Evolutionary conservation across 75 land plant species (phyloP), one percentile per base, ranked within the genome.

Genomic region (Picea glauca): DNA sequence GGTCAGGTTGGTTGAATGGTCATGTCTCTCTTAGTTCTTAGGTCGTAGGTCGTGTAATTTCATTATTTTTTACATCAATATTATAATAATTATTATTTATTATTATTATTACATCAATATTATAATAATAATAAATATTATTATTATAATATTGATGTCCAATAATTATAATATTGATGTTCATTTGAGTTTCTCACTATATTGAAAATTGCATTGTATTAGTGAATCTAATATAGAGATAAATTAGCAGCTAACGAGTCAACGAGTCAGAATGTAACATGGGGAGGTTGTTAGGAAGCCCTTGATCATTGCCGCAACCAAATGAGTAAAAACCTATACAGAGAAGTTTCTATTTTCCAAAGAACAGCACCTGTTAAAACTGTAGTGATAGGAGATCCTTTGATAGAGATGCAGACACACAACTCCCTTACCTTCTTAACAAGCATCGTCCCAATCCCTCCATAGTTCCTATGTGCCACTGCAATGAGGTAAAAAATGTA

Each of bases 371-470:
- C 58, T 21, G 35, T 4, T 74, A 20, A 18, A 40, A n/a, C 17
- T 4, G 26, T 35, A 64, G n/a, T 65, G 38, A 65, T 30, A n/a
- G 15, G 33, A 30, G 38, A 65, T 72, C 20, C 15, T 13, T 3
- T 32, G 26, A 40, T 20, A n/a, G 33, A 35, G 74, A n/a, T 11
- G 0, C 18, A 30, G 43, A 78, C n/a, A n/a, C 14, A 67, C 31
- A 38, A 68, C 9, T 32, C 26, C 20, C 46, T 58, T 67, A 85
- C 89, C 88, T 85, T 85, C 60, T 85, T 87, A 58, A 87, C 89
- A 26, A 87, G 77, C 30, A 87, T 78, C 40, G 89, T 87, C 62
- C 89, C 89, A 13, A 87, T 87, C 12, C 89, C 89, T 57, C 75
- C 88, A 79, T 85, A 87, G 21, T 78, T 81, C 57, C 74, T 60